phyloP scores from a whole-genome alignment of 345 rosid species.

The Arabis alpina region DNA sequence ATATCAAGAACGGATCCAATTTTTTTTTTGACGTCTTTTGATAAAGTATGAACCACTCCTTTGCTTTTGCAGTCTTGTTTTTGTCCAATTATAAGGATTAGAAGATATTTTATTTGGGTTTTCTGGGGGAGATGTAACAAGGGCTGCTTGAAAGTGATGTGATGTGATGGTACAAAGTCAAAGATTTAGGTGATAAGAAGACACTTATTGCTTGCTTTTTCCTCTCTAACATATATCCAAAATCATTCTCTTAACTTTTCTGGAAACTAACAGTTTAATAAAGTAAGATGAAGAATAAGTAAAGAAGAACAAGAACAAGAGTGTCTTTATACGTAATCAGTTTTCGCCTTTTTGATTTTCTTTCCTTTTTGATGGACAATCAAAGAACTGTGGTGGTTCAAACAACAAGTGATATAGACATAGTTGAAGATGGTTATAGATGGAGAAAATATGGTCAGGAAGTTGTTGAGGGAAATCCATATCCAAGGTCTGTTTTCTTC shows the following conservation, averaged over 20 bases:
- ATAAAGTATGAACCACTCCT: not conserved
- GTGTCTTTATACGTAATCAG: slow-evolving; percentile 25
- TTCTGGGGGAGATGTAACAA: not conserved
- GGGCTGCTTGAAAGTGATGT: slow-evolving; percentile 17
- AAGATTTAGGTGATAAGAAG: not conserved
- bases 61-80: slow-evolving; percentile 12
- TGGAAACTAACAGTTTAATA: slow-evolving; percentile 6
- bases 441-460: slow-evolving; percentile 99
- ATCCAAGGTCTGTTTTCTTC: slow-evolving; percentile 63
- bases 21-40: not conserved
- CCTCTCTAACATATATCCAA: not conserved
- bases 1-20: not conserved
- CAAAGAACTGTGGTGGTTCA: slow-evolving; percentile 70
- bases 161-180: slow-evolving; percentile 23
- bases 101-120: not conserved
- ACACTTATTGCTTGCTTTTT: slow-evolving; percentile 10
- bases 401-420: slow-evolving; percentile 92
- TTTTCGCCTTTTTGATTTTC: not conserved
- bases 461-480: slow-evolving; percentile 93
- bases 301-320: slow-evolving; percentile 19
- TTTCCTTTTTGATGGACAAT: not conserved
- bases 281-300: not conserved
- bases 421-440: slow-evolving; percentile 91
- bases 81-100: not conserved
- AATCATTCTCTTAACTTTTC: slow-evolving; percentile 1